Conservation (phyloP, 441 rosid genomes). For the Mallotus japonicus region DNA sequence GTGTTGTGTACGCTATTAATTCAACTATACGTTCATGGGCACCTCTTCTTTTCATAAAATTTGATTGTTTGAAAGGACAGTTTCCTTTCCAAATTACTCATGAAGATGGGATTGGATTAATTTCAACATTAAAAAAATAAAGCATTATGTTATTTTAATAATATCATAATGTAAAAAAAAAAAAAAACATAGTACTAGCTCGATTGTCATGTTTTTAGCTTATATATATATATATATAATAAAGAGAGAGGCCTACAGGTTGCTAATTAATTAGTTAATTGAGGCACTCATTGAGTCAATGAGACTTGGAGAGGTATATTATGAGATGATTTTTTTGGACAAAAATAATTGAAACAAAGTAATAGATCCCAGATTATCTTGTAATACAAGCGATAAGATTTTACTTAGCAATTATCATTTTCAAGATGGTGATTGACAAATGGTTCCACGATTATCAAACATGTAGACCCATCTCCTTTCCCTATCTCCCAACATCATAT, state of each 20-base stretch:
- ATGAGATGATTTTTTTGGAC: neutral
- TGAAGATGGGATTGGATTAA: neutral
- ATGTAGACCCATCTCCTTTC: conserved; percentile 40
- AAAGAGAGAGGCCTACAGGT: neutral
- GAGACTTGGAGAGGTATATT: neutral
- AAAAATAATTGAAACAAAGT: neutral
- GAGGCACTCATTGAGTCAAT: conserved; percentile 7
- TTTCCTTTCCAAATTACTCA: neutral
- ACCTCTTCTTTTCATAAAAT: conserved; percentile 9
- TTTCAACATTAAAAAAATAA: no score
- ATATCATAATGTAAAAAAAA: neutral
- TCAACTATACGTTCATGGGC: conserved; percentile 4
- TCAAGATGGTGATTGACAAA: conserved; percentile 38
- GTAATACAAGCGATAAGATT: conserved; percentile 39
- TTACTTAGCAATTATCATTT: neutral
- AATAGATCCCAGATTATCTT: conserved; percentile 23
- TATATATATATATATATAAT: no score
- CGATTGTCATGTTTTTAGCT: no score
- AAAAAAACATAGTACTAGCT: no score
- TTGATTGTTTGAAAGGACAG: conserved; percentile 12
- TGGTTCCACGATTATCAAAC: conserved; percentile 34
- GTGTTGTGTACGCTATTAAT: no score
- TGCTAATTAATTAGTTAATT: neutral
- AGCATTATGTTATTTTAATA: neutral
- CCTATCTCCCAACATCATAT: conserved; percentile 17